Evolutionary conservation across 257 asterid species (phyloP).

Genomic region (Striga asiatica): DNA sequence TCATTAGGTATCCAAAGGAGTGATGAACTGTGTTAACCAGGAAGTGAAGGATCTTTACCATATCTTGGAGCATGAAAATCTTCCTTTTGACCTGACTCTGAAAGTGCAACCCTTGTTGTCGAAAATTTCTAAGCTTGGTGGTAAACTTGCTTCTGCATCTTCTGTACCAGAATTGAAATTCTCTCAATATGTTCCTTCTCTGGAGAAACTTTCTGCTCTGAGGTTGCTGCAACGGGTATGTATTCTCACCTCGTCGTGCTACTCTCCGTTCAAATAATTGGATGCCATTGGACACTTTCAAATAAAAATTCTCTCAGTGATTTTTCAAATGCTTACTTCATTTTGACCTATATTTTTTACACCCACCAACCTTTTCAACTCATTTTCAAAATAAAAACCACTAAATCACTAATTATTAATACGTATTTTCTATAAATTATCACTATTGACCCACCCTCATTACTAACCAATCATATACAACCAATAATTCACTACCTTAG

Average conservation of each 20-base stretch:
- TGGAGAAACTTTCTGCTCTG: conserved; percentile 78
- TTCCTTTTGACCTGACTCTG: conserved; percentile 57
- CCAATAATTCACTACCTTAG: too few relatives aligned
- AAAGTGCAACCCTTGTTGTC: conserved; percentile 57
- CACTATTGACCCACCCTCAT: too few relatives aligned
- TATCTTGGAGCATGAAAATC: conserved; percentile 59
- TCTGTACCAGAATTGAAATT: conserved; percentile 64
- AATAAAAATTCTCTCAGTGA: too few relatives aligned
- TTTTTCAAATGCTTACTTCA: too few relatives aligned
- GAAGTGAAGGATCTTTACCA: conserved; percentile 81
- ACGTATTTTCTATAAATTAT: too few relatives aligned
- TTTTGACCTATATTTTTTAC: too few relatives aligned
- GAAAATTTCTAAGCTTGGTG: conserved; percentile 74
- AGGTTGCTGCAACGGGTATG: conserved; percentile 80
- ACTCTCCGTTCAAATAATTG: background rate
- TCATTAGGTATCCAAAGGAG: conserved; percentile 84
- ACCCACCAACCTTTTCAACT: too few relatives aligned
- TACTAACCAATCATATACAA: too few relatives aligned
- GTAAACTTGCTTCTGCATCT: conserved; percentile 62
- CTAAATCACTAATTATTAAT: too few relatives aligned
- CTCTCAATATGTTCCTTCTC: conserved; percentile 53
- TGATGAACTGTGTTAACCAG: conserved; percentile 72
- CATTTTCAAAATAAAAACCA: too few relatives aligned
- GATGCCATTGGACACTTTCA: too few relatives aligned
- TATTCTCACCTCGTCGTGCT: background rate